Conservation (phyloP, 305 asterid genomes). For the Ilex paraguariensis region DNA sequence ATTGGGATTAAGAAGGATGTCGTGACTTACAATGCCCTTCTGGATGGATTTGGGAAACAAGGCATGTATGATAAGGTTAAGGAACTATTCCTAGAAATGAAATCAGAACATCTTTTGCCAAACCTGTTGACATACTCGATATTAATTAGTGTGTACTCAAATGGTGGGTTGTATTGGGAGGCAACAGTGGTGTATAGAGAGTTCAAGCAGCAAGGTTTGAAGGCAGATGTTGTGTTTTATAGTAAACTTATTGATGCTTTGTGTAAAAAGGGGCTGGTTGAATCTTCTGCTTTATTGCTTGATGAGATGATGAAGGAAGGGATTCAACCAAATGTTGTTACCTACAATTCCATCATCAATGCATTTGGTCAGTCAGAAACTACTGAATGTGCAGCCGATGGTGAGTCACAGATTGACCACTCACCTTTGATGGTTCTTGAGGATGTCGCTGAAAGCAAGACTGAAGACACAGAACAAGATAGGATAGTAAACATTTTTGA, state of each 20-base stretch:
- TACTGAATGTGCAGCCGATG: constrained; percentile 23
- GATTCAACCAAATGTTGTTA: constrained; percentile 89
- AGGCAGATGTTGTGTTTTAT: constrained; percentile 92
- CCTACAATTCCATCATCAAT: constrained; percentile 92
- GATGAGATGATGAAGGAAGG: constrained; percentile 92
- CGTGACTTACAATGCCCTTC: constrained; percentile 81
- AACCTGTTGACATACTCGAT: constrained; percentile 81
- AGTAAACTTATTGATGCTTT: constrained; percentile 88
- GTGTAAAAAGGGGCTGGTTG: constrained; percentile 87
- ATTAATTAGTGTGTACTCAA: constrained; percentile 73
- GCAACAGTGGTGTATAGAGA: constrained; percentile 67
- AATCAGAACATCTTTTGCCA: constrained; percentile 53
- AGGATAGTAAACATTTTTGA: constrained; percentile 51
- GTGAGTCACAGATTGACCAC: constrained; percentile 32
- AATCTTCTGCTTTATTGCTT: constrained; percentile 66
- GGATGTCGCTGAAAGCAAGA: constrained; percentile 16
- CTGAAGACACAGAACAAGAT: constrained; percentile 39
- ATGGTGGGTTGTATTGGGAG: constrained; percentile 66
- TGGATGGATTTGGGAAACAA: constrained; percentile 91
- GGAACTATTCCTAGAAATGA: constrained; percentile 70
- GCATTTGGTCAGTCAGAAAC: constrained; percentile 69
- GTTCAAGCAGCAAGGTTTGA: constrained; percentile 67
- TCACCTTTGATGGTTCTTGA: constrained; percentile 17
- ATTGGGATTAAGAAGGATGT: constrained; percentile 89
- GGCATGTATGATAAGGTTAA: constrained; percentile 73